Conservation (phyloP, 345 rosid genomes). For the Balakata baccata region DNA sequence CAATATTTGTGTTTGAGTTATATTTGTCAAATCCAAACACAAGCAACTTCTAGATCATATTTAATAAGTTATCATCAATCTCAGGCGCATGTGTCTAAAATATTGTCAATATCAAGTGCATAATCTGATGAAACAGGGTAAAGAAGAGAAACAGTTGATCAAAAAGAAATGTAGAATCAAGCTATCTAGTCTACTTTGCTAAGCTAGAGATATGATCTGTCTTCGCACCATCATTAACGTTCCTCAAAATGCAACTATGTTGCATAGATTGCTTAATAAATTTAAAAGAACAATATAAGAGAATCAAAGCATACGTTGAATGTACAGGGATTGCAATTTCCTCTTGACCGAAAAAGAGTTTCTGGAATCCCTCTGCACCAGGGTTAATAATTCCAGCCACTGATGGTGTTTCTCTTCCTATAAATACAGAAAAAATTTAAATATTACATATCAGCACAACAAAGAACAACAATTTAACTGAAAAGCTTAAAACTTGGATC, state of each 20-base stretch:
- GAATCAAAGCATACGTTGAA: conserved; percentile 51
- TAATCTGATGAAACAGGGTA: neutral
- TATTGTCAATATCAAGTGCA: neutral
- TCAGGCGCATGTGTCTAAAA: neutral
- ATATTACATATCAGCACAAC: neutral
- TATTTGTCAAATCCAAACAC: neutral
- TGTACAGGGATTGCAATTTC: conserved; percentile 98
- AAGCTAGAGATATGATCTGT: neutral
- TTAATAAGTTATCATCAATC: conserved; percentile 1
- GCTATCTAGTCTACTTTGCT: neutral
- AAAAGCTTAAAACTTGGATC: conserved; percentile 6
- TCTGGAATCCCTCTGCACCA: conserved; percentile 94
- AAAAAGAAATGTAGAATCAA: neutral
- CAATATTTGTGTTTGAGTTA: neutral
- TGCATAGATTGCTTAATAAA: neutral
- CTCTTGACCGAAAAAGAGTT: conserved; percentile 96
- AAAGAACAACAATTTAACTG: neutral
- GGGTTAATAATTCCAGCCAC: conserved; percentile 96
- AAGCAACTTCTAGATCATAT: no score
- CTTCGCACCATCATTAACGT: neutral
- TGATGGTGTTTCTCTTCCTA: conserved; percentile 93
- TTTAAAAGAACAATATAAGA: conserved; percentile 6
- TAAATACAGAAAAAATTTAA: conserved; percentile 4
- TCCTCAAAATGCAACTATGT: neutral
- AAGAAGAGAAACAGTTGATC: neutral